A percentile compares a stretch with the other conserved stretches of the same genome.
Evolutionary conservation across 495 filamentous ascomycete genomes (phyloP).

Genomic region (Lichina pygmaea): DNA sequence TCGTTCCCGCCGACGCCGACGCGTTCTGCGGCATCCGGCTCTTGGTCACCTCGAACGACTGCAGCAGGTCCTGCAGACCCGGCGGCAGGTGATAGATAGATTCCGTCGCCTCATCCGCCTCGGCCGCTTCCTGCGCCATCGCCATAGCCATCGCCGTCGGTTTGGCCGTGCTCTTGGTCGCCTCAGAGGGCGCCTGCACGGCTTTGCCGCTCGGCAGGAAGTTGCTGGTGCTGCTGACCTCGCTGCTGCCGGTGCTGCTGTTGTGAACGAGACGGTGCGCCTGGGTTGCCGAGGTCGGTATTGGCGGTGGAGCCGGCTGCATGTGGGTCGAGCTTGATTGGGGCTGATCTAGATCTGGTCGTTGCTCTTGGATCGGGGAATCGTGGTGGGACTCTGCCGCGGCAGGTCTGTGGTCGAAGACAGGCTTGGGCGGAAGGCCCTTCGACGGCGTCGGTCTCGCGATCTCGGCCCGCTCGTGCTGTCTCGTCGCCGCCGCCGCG

Average conservation of each 20-base stretch:
- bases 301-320: no score
- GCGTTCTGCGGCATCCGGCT: conserved; percentile 19
- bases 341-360: no score
- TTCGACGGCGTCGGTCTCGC: no score
- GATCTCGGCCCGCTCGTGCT: no score
- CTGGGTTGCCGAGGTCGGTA: conserved; percentile 1
- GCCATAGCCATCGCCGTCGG: neutral
- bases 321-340: no score
- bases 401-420: no score
- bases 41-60: conserved; percentile 70
- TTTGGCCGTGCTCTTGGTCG: conserved; percentile 8
- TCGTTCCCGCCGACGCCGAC: conserved; percentile 17
- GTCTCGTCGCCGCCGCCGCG: no score
- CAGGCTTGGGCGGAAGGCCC: no score
- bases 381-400: no score
- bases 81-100: conserved; percentile 89
- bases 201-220: conserved; percentile 16
- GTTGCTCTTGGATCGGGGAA: no score
- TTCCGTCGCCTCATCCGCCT: conserved; percentile 15
- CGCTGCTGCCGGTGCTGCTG: neutral
- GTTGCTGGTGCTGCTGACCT: neutral
- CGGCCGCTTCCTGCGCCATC: no score
- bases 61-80: conserved; percentile 64
- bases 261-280: conserved; percentile 21
- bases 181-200: conserved; percentile 16